Evolutionary conservation across 495 filamentous ascomycete species (phyloP).

Genomic region (Annulohypoxylon bovei): DNA sequence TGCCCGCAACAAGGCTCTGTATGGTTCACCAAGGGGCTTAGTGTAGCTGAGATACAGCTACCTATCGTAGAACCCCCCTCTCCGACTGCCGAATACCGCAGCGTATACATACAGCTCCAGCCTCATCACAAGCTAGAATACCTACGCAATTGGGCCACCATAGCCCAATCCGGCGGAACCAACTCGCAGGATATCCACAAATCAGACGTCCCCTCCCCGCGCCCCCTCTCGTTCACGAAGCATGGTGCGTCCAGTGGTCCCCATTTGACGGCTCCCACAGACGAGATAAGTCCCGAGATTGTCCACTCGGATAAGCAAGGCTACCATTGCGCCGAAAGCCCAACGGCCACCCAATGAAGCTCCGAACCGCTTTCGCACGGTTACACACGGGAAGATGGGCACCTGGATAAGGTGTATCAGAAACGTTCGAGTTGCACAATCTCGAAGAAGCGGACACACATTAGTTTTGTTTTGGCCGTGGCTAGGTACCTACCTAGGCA

Average conservation of each 20-base stretch:
- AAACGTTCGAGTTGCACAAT: conserved; percentile 3
- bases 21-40: neutral
- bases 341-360: conserved; percentile 15
- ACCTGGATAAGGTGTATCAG: conserved; percentile 12
- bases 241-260: conserved; percentile 18
- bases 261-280: conserved; percentile 26
- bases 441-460: neutral
- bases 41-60: conserved; percentile 2
- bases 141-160: conserved; percentile 20
- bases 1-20: neutral
- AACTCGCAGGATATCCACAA: conserved; percentile 29
- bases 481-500: neutral
- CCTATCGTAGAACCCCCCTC: neutral
- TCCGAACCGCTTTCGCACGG: conserved; percentile 21
- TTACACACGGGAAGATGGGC: conserved; percentile 25
- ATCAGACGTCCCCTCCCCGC: conserved; percentile 24
- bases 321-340: conserved; percentile 37
- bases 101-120: conserved; percentile 16
- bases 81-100: conserved; percentile 20
- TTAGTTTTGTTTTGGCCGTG: neutral
- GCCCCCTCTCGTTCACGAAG: conserved; percentile 28
- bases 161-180: conserved; percentile 37
- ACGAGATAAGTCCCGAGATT: conserved; percentile 37
- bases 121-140: conserved; percentile 20
- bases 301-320: conserved; percentile 35